Evolutionary conservation across 768 basidiomycete species (phyloP).

Genomic region (Boletus tylopilopsis): DNA sequence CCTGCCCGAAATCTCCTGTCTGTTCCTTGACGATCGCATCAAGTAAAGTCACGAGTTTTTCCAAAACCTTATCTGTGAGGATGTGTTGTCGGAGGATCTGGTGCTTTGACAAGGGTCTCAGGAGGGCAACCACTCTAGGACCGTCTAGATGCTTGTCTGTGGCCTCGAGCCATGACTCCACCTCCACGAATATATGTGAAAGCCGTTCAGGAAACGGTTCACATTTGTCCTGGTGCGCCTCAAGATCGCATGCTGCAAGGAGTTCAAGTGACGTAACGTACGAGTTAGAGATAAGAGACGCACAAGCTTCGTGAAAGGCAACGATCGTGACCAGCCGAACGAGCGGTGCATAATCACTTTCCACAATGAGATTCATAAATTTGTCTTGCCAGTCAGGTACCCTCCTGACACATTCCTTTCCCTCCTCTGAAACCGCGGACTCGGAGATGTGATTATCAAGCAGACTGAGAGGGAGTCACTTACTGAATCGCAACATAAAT

Average conservation of each 20-base stretch:
- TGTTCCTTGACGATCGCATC: conserved; percentile 4
- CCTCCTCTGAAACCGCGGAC: conserved; percentile 15
- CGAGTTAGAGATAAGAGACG: not conserved
- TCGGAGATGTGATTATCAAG: not conserved
- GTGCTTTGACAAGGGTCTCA: conserved; percentile 19
- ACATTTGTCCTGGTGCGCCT: not conserved
- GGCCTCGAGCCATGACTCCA: conserved; percentile 7
- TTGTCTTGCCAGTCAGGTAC: conserved; percentile 10
- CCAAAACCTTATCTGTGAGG: conserved; percentile 13
- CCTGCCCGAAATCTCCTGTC: conserved; percentile 13
- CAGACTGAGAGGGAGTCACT: not conserved
- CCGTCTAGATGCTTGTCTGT: conserved; percentile 15
- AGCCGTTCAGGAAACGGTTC: not conserved
- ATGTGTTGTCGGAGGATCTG: conserved; percentile 12
- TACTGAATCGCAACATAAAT: conserved; percentile 22
- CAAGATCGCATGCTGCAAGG: conserved; percentile 6
- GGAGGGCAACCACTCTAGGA: conserved; percentile 16
- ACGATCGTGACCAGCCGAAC: conserved; percentile 21
- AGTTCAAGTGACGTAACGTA: not conserved
- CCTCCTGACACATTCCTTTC: conserved; percentile 16
- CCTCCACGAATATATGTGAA: conserved; percentile 4
- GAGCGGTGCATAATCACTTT: conserved; percentile 8
- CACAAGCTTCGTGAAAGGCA: conserved; percentile 21
- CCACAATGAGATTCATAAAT: conserved; percentile 11
- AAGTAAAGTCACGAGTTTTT: conserved; percentile 9